Evolutionary conservation across 208 protist genomes (phyloP), one percentile per base, ranked within the genome.

Genomic region (Giardia duodenalis): DNA sequence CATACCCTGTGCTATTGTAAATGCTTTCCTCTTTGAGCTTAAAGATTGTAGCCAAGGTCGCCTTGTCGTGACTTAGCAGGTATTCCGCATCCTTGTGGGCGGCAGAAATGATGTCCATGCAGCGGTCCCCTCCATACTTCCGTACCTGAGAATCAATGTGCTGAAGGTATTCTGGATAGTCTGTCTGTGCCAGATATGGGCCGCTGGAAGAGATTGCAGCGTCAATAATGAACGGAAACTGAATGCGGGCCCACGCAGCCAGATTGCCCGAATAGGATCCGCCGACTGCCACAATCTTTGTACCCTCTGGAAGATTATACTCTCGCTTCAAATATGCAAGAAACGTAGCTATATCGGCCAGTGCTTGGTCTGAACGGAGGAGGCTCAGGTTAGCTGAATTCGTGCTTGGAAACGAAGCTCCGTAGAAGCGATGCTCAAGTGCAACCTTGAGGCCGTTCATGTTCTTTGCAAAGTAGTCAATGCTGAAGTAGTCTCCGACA

Each of bases 381-480:
- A n/a, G 2, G 0, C 44, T 0, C 3, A 92, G 0, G 19, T 92
- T 10, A 1, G 1, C 44, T 0, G 2, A 88, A n/a, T 92, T n/a
- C 0, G 3, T 2, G 0, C 90, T 30, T 30, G 57, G 92, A 39
- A 47, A 42, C 1, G 93, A 93, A 46, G 86, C 0, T 1, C 93
- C 93, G 43, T 94, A 94, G 44, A 47, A 94, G n/a, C 93, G 0
- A 39, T 94, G 93, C 76, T 94, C 93, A 44, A 94, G 76, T n/a
- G 92, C 92, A 92, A 92, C 30, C 46, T 93, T 92, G 0, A 93
- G 2, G 0, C 46, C 92, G 3, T 92, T 86, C 22, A 46, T n/a
- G 3, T 94, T 10, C 42, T 93, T 0, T 19, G 93, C 93, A 91
- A 94, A 42, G 46, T 42, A 47, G 47, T 0, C 4, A 44, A 92